Percentiles rank a stretch among this genome's conserved stretches.
These are phyloP conservation scores for Endocalyx cinctus DNA, from an alignment of 2,329 filamentous ascomycete genomes.

Conservation along the genomic window DNA sequence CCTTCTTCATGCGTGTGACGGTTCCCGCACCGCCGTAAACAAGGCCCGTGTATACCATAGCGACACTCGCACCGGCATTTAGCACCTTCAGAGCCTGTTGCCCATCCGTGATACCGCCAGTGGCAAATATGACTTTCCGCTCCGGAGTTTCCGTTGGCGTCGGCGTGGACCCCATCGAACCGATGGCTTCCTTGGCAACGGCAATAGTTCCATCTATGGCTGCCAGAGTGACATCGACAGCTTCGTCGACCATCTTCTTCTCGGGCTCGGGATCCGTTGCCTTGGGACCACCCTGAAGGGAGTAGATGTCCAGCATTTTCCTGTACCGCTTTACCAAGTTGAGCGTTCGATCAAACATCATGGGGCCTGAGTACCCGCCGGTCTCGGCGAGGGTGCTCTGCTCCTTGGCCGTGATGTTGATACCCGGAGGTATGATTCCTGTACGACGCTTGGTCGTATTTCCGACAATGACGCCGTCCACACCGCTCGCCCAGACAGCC, in stretches of 20 bases:
- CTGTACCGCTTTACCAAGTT: conserved; percentile 77
- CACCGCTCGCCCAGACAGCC: conserved; percentile 76
- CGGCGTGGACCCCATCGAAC: conserved; percentile 38
- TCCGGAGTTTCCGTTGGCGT: conserved; percentile 15
- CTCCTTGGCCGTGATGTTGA: conserved; percentile 62
- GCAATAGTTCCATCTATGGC: conserved; percentile 29
- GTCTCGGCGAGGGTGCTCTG: conserved; percentile 65
- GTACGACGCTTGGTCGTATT: conserved; percentile 89
- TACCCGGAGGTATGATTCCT: conserved; percentile 63
- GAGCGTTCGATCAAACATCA: conserved; percentile 77
- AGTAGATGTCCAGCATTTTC: conserved; percentile 54
- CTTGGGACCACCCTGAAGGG: conserved; percentile 33
- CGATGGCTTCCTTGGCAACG: conserved; percentile 20
- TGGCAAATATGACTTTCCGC: conserved; percentile 85
- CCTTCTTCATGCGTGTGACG: conserved; percentile 59
- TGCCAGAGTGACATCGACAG: conserved; percentile 28
- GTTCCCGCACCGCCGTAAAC: conserved; percentile 62
- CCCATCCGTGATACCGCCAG: conserved; percentile 87
- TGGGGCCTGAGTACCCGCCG: conserved; percentile 87
- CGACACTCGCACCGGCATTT: conserved; percentile 83
- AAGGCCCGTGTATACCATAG: conserved; percentile 82
- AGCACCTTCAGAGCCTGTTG: conserved; percentile 76
- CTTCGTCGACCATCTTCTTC: conserved; percentile 25
- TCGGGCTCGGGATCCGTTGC: too few species aligned
- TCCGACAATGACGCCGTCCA: conserved; percentile 93